Conservation (phyloP, 768 basidiomycete species). For the Russula vinacea region DNA sequence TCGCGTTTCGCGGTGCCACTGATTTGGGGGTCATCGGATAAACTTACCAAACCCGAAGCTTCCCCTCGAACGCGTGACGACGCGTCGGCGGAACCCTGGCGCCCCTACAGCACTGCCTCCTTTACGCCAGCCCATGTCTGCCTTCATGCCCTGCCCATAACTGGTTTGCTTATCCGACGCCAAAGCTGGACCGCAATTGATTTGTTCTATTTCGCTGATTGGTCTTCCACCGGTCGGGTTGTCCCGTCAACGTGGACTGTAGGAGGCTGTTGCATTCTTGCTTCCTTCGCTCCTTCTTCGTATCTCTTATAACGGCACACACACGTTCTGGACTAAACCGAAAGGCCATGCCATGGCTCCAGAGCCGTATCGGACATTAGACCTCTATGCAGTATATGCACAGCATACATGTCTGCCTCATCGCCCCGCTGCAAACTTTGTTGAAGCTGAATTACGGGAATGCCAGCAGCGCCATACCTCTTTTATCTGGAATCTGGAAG, state of each 20-base stretch:
- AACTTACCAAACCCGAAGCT: background rate
- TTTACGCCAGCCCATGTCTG: background rate
- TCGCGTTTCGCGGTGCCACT: background rate
- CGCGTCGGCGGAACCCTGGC: background rate
- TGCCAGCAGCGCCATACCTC: background rate
- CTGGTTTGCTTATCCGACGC: background rate
- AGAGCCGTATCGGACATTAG: background rate
- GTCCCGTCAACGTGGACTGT: constrained; percentile 13
- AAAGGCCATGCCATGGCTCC: background rate
- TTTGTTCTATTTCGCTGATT: constrained; percentile 6
- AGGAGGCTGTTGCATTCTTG: constrained; percentile 11
- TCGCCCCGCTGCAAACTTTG: constrained; percentile 6
- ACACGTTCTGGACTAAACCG: background rate
- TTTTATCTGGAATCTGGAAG: background rate
- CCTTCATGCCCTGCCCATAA: background rate
- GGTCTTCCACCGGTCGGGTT: background rate
- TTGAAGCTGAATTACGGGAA: constrained; percentile 3
- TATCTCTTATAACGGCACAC: background rate
- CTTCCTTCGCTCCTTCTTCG: background rate
- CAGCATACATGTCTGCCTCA: constrained; percentile 1
- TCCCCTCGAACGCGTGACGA: background rate
- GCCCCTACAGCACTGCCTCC: constrained; percentile 19
- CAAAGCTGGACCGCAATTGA: background rate
- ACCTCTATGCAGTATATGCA: background rate
- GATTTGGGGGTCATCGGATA: background rate